Conservation (phyloP, 148 eudicot genomes). For the Rhododendron ferrugineum region DNA sequence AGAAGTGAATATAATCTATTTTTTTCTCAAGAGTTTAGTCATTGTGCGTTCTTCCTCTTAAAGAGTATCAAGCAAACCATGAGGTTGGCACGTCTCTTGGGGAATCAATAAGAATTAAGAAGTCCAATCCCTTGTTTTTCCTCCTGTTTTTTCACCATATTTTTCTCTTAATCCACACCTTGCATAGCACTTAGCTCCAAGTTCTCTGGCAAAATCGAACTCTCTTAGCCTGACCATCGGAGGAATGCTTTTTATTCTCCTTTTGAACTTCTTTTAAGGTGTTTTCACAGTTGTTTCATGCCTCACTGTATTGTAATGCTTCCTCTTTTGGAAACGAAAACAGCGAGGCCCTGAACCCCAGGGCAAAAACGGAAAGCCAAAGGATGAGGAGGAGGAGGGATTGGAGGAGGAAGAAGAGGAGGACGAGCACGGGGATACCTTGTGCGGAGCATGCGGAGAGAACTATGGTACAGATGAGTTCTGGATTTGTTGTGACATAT, state of each 20-base stretch:
- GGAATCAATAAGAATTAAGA: background rate
- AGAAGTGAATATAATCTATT: background rate
- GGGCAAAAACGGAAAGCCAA: slow-evolving; percentile 16
- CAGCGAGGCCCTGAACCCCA: slow-evolving; percentile 21
- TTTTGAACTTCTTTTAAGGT: background rate
- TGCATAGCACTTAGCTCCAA: background rate
- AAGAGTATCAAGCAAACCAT: background rate
- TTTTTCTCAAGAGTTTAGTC: background rate
- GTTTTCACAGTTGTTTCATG: background rate
- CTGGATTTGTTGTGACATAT: slow-evolving; percentile 60
- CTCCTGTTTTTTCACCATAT: background rate
- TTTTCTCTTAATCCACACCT: background rate
- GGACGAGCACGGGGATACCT: slow-evolving; percentile 54
- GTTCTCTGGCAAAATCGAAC: background rate
- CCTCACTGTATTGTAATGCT: background rate
- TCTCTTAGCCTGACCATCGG: background rate
- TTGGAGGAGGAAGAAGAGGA: slow-evolving; percentile 44
- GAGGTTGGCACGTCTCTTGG: background rate
- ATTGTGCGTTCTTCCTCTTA: background rate
- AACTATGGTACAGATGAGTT: slow-evolving; percentile 54
- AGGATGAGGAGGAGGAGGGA: slow-evolving; percentile 34
- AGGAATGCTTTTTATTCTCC: background rate
- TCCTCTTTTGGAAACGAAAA: background rate
- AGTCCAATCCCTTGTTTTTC: background rate
- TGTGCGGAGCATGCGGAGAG: slow-evolving; percentile 59